Base-by-base conservation (phyloP, 768 basidiomycete species). In the Rhodotorula kratochvilovae region DNA sequence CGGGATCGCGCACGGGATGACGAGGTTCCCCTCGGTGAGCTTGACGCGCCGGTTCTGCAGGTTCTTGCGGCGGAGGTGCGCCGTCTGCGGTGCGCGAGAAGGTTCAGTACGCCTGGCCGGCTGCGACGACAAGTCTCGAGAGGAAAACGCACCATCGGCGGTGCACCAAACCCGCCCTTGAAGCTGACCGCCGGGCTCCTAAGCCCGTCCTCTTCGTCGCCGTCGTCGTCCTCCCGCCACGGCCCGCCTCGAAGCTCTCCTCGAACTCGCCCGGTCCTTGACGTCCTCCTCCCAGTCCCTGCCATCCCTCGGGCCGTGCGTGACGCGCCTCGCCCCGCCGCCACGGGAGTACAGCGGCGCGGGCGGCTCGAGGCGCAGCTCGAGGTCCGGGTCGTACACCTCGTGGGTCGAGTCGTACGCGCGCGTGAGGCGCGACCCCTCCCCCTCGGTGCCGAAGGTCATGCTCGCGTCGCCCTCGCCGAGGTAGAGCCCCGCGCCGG, bases 1-100 rank as follows among this genome's bases (percentile, higher is more conserved):
- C 13, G 94, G 94, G 4, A 96, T 90, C 58, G 86, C 84, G 66
- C 93, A 82, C 74, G 93, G 88, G 25, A 93, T 83, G 25, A 95
- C 91, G 55, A 95, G 84, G 79, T 96, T 91, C 15, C 94, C 94
- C 77, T 90, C 88, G 55, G 89, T 92, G 67, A 92, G 82, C 72
- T 87, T 87, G 27, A 96, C 89, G 29, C 88, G 61, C 5, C 71
- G 61, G 31, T 67, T 58, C 35, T 65, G 69, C 29, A 64, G 54
- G 63, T 69, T 69, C 62, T 68, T 72, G n/a, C 74, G 58, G 27
- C 74, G 55, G 5, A 63, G 16, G 19, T 67, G 65, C 12, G 74
- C 74, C 23, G 74, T 62, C 71, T 75, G 63, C 2, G 27, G n/a
- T 15, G 5, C 16, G 3, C 5, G 36, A 0, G 10, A 12, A 29